phyloP scores from a whole-genome alignment of 139 green algal genomes.

The Klebsormidium nitens region DNA sequence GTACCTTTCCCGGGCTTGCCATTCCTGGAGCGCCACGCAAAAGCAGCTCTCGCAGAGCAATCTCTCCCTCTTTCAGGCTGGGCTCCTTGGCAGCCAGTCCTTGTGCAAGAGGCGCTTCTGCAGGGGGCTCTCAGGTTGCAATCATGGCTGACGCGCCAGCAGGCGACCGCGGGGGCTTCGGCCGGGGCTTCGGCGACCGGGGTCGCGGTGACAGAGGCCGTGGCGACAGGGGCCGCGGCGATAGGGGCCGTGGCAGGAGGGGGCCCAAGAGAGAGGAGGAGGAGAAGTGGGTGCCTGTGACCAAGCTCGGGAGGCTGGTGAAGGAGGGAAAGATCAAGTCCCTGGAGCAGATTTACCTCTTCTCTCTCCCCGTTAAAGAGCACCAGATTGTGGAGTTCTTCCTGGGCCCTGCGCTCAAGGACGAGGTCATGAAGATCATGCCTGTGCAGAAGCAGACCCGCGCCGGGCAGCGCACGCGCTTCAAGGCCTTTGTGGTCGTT shows the following conservation, averaged over 20 bases:
- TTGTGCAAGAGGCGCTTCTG: too few relatives aligned
- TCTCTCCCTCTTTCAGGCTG: too few relatives aligned
- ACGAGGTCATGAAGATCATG: conserved; percentile 98
- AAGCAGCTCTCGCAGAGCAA: too few relatives aligned
- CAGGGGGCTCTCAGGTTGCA: too few relatives aligned
- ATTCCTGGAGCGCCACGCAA: too few relatives aligned
- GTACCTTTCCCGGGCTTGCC: too few relatives aligned
- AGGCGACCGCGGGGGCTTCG: conserved; percentile 78
- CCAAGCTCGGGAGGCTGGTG: conserved; percentile 97
- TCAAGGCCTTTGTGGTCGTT: conserved; percentile 99
- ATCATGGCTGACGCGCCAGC: conserved; percentile 12
- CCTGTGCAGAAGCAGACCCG: conserved; percentile 99
- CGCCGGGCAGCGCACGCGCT: conserved; percentile 96
- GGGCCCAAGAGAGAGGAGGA: conserved; percentile 79
- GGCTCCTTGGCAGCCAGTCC: too few relatives aligned
- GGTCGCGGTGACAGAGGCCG: conserved; percentile 60
- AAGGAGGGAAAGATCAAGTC: conserved; percentile 98
- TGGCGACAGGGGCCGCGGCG: conserved; percentile 51
- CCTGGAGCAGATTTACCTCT: conserved; percentile 98
- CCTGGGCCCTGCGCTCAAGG: conserved; percentile 43
- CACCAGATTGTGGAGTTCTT: conserved; percentile 60
- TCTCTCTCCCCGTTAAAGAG: conserved; percentile 97
- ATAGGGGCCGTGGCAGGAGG: conserved; percentile 36
- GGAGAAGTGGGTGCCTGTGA: conserved; percentile 95
- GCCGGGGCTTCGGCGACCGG: conserved; percentile 72